Percentiles rank a stretch among this genome's conserved stretches.
Conservation (phyloP, 225 moss, liverwort and hornwort genomes). For the Polytrichum commune region DNA sequence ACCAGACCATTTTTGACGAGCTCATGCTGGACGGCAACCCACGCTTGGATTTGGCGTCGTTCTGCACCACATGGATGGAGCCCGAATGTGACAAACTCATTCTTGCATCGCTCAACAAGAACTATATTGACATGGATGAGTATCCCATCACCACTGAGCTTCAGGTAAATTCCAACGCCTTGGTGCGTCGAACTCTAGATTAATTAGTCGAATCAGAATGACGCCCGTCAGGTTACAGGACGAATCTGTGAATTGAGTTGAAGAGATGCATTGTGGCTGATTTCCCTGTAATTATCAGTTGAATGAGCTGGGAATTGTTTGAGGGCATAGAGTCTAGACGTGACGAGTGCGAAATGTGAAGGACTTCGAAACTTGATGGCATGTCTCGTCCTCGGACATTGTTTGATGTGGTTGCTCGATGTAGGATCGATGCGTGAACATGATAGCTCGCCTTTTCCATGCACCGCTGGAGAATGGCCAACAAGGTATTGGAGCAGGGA, state of each 20-base stretch:
- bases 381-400: too few species aligned
- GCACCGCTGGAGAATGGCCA: constrained; percentile 53
- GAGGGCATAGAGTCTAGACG: not conserved
- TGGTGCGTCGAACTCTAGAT: not conserved
- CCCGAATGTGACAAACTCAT: constrained; percentile 96
- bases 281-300: not conserved
- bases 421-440: constrained; percentile 87
- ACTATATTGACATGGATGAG: constrained; percentile 94
- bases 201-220: too few species aligned
- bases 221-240: too few species aligned
- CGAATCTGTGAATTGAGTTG: not conserved
- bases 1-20: constrained; percentile 76
- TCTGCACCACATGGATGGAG: constrained; percentile 95
- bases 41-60: constrained; percentile 84
- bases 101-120: constrained; percentile 51
- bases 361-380: not conserved
- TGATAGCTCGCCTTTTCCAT: constrained; percentile 79
- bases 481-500: constrained; percentile 73
- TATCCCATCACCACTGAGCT: constrained; percentile 88
- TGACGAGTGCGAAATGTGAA: not conserved
- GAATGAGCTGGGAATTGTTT: not conserved
- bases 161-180: constrained; percentile 39
- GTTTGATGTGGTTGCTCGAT: not conserved
- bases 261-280: not conserved
- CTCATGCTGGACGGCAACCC: constrained; percentile 96